phyloP scores from a whole-genome alignment of 2,329 filamentous ascomycete genomes.

The Dothistroma septosporum region DNA sequence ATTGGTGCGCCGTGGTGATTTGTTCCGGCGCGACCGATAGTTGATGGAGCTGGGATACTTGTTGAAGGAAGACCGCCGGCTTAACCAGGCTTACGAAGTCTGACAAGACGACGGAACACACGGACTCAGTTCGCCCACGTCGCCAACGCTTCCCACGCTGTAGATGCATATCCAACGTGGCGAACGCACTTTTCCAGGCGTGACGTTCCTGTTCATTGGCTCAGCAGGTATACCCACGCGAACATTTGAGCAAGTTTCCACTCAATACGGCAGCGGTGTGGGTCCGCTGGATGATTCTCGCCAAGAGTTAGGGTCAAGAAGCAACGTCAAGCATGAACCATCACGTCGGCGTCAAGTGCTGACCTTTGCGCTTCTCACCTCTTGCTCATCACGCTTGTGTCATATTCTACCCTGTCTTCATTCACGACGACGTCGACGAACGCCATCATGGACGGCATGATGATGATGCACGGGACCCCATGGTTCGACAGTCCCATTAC shows the following conservation, averaged over 20 bases:
- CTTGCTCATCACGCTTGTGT: neutral
- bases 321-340: neutral
- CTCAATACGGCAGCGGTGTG: neutral
- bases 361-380: neutral
- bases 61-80: neutral
- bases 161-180: neutral
- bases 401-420: neutral
- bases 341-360: neutral
- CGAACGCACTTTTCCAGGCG: neutral
- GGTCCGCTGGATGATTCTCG: neutral
- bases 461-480: conserved; percentile 20
- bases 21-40: neutral
- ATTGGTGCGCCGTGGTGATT: no score
- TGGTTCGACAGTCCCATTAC: conserved; percentile 42
- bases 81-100: neutral
- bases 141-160: neutral
- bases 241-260: neutral
- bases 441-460: conserved; percentile 13
- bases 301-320: neutral
- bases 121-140: neutral
- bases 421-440: neutral
- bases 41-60: neutral
- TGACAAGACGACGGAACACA: neutral
- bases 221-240: neutral
- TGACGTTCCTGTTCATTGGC: neutral